Percentiles rank a stretch among this genome's conserved stretches.
Evolutionary conservation across 495 filamentous ascomycete genomes (phyloP).

Genomic region (Alectoria sarmentosa): DNA sequence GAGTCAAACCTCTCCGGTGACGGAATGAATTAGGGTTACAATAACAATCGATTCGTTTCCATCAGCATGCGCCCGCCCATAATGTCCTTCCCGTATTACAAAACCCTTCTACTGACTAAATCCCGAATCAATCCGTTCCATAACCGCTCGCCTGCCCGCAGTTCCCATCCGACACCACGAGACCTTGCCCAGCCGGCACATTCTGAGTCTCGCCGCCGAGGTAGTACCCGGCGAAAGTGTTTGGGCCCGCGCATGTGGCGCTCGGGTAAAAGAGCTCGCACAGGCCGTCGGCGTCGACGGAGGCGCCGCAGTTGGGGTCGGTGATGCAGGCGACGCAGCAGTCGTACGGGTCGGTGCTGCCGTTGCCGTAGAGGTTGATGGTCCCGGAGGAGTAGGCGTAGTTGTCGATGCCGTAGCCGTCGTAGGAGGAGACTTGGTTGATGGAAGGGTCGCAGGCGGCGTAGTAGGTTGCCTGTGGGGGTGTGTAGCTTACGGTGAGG

Average conservation of each 20-base stretch:
- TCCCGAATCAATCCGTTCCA: constrained; percentile 5
- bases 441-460: constrained; percentile 12
- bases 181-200: neutral
- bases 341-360: constrained; percentile 4
- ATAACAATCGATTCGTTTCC: too few relatives aligned
- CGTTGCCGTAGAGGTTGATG: neutral
- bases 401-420: constrained; percentile 6
- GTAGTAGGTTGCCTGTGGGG: constrained; percentile 16
- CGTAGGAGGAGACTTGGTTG: constrained; percentile 7
- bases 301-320: constrained; percentile 11
- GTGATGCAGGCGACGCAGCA: constrained; percentile 16
- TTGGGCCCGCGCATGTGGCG: neutral
- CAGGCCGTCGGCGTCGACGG: neutral
- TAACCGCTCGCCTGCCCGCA: constrained; percentile 1
- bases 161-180: constrained; percentile 4
- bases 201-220: neutral
- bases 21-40: too few relatives aligned
- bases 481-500: neutral
- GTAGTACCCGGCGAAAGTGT: neutral
- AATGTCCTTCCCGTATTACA: too few relatives aligned
- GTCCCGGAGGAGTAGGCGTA: neutral
- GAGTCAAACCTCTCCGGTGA: too few relatives aligned
- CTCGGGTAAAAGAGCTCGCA: constrained; percentile 1
- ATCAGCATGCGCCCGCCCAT: too few relatives aligned
- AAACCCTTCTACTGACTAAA: too few relatives aligned